Evolutionary conservation across 2,329 filamentous ascomycete genomes (phyloP).

Genomic region (Paracoccidioides brasiliensis): DNA sequence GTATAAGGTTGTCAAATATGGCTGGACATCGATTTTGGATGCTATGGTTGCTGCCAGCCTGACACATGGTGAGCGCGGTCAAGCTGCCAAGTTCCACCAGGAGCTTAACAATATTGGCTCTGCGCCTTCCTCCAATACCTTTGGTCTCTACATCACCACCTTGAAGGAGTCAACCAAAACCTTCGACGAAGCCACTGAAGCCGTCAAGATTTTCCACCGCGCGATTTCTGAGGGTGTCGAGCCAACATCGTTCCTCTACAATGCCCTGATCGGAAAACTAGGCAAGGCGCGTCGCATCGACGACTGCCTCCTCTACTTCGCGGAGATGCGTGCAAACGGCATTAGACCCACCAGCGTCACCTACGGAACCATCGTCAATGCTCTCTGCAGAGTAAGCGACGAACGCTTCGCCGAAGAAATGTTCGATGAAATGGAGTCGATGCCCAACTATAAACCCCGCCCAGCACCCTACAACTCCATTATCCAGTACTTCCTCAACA

Average conservation of each 20-base stretch:
- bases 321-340: constrained; percentile 84
- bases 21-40: constrained; percentile 92
- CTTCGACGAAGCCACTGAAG: constrained; percentile 93
- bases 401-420: constrained; percentile 96
- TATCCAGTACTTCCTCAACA: constrained; percentile 98
- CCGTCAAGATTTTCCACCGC: constrained; percentile 92
- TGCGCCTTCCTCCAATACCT: constrained; percentile 91
- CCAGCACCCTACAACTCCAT: constrained; percentile 97
- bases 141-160: constrained; percentile 97
- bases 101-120: constrained; percentile 83
- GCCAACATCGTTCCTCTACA: constrained; percentile 94
- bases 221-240: constrained; percentile 89
- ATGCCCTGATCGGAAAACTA: constrained; percentile 93
- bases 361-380: constrained; percentile 96
- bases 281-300: constrained; percentile 96
- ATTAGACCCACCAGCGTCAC: constrained; percentile 96
- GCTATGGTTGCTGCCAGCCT: constrained; percentile 92
- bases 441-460: constrained; percentile 96
- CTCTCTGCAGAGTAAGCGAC: constrained; percentile 89
- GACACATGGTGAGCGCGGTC: constrained; percentile 62
- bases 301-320: constrained; percentile 95
- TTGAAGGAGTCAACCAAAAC: constrained; percentile 95
- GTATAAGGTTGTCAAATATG: constrained; percentile 78
- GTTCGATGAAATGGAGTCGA: constrained; percentile 98
- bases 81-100: constrained; percentile 79